Evolutionary conservation across 2,329 filamentous ascomycete species (phyloP).

Genomic region (Talaromyces verruculosus): DNA sequence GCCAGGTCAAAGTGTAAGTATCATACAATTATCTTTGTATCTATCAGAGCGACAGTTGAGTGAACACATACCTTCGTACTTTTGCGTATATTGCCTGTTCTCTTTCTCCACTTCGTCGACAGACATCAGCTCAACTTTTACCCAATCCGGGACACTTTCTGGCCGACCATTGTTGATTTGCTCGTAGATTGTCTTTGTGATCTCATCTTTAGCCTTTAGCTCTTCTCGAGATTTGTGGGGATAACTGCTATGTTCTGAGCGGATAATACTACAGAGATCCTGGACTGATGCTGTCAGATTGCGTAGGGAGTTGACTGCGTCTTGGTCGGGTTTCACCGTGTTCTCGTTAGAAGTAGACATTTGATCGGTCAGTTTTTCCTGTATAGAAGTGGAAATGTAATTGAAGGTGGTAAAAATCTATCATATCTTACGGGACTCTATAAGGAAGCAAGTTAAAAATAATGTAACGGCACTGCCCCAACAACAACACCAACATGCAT

Average conservation of each 20-base stretch:
- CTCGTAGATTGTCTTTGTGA: not conserved
- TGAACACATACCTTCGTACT: slow-evolving; percentile 13
- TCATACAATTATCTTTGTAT: not conserved
- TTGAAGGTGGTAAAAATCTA: not conserved
- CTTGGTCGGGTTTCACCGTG: slow-evolving; percentile 5
- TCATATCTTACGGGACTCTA: not conserved
- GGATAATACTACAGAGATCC: slow-evolving; percentile 2
- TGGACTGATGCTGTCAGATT: slow-evolving; percentile 13
- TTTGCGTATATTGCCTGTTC: not conserved
- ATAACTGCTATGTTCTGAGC: not conserved
- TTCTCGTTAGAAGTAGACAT: not conserved
- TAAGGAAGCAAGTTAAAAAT: not conserved
- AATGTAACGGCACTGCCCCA: not conserved
- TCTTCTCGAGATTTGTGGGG: slow-evolving; percentile 5
- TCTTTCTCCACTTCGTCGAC: slow-evolving; percentile 10
- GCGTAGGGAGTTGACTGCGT: slow-evolving; percentile 7
- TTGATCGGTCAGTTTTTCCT: not conserved
- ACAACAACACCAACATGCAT: not conserved
- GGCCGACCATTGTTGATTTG: not conserved
- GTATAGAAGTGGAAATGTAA: not conserved
- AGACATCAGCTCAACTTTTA: slow-evolving; percentile 8
- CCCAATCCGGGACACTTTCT: slow-evolving; percentile 5
- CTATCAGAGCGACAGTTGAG: not conserved
- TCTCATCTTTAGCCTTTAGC: slow-evolving; percentile 1
- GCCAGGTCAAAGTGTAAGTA: not conserved